phyloP scores from a whole-genome alignment of 768 basidiomycete species.

The Gloeopeniophorella convolvens region DNA sequence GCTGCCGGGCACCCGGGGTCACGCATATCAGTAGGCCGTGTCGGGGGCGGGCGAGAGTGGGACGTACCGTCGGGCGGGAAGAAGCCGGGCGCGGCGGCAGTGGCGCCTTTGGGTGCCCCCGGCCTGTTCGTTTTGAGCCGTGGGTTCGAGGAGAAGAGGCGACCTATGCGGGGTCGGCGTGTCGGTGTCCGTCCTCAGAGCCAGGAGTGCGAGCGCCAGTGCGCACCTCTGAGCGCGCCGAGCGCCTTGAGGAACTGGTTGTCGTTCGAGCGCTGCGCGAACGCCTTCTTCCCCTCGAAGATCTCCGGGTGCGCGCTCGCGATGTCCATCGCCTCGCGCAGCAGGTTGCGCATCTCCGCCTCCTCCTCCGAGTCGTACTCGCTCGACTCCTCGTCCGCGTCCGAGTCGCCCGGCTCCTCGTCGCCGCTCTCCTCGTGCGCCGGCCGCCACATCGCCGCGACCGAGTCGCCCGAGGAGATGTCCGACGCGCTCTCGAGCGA shows the following conservation, averaged over 20 bases:
- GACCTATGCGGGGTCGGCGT: conserved; percentile 36
- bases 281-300: conserved; percentile 40
- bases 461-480: conserved; percentile 40
- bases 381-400: conserved; percentile 31
- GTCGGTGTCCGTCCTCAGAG: not conserved
- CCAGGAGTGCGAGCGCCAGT: not conserved
- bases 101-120: not conserved
- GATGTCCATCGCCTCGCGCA: conserved; percentile 69
- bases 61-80: not conserved
- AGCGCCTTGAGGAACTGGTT: conserved; percentile 78
- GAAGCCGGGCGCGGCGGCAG: not conserved
- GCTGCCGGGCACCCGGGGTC: too few species aligned
- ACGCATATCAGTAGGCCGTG: too few species aligned
- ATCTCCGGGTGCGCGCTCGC: conserved; percentile 52
- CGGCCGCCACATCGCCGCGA: conserved; percentile 29
- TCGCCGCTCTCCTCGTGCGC: conserved; percentile 34
- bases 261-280: conserved; percentile 47
- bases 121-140: conserved; percentile 10
- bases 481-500: conserved; percentile 60
- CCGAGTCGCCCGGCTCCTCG: conserved; percentile 33
- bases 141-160: conserved; percentile 43
- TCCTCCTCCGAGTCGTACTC: conserved; percentile 65
- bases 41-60: too few species aligned
- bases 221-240: conserved; percentile 62
- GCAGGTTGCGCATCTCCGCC: conserved; percentile 52